Evolutionary conservation across 495 filamentous ascomycete genomes (phyloP).

Genomic region (Neurospora tetrasperma): DNA sequence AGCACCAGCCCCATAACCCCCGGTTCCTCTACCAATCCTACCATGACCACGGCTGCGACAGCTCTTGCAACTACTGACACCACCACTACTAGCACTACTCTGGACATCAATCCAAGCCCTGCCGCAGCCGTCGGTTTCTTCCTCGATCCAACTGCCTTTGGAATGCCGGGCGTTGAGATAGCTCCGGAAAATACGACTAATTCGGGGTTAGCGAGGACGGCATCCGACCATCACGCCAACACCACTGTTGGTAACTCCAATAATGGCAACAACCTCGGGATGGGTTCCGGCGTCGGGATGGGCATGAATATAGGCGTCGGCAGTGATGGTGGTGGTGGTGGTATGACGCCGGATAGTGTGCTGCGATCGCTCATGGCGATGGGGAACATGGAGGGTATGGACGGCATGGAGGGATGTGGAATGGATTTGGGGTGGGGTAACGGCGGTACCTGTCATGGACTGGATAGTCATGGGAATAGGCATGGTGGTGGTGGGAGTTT

Average conservation of each 20-base stretch:
- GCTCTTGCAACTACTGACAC: neutral
- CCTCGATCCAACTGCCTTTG: neutral
- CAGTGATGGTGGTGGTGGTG: conserved; percentile 4
- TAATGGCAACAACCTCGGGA: too few species aligned
- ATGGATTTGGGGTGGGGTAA: neutral
- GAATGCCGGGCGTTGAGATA: neutral
- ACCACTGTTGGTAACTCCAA: too few species aligned
- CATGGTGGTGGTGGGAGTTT: neutral
- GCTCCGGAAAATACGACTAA: neutral
- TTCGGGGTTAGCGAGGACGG: neutral
- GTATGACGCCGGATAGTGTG: conserved; percentile 42
- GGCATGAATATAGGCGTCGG: conserved; percentile 20
- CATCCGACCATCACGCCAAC: too few species aligned
- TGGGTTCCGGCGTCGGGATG: conserved; percentile 1
- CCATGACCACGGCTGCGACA: neutral
- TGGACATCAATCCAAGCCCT: neutral
- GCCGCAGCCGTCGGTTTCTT: neutral
- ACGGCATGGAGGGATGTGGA: conserved; percentile 3
- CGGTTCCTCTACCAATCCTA: neutral
- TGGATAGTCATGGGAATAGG: neutral
- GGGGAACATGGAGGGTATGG: conserved; percentile 35
- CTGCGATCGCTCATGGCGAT: conserved; percentile 40
- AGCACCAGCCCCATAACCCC: neutral
- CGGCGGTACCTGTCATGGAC: neutral
- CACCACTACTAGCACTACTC: neutral